Percentiles rank a stretch among this genome's conserved stretches.
Conservation (phyloP, 192 early-diverging fungal species). For the Linnemannia zychae region DNA sequence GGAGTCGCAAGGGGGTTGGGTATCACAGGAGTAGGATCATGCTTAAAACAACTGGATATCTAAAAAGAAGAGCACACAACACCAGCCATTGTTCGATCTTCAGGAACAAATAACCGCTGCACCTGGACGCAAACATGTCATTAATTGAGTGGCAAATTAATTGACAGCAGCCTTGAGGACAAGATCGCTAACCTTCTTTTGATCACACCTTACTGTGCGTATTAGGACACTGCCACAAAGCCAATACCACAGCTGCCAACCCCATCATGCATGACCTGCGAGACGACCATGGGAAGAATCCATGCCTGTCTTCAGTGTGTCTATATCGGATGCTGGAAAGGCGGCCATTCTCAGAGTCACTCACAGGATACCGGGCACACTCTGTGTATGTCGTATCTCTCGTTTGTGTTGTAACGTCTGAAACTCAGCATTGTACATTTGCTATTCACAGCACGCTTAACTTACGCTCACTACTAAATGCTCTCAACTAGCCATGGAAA, state of each 20-base stretch:
- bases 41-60: background rate
- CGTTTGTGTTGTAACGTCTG: background rate
- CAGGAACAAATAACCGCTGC: background rate
- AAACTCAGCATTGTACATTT: background rate
- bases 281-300: conserved; percentile 70
- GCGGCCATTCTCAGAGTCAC: conserved; percentile 68
- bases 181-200: background rate
- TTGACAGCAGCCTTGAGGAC: background rate
- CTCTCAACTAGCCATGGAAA: conserved; percentile 78
- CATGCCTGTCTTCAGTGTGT: conserved; percentile 91
- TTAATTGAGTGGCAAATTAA: background rate
- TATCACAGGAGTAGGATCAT: background rate
- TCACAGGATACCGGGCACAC: conserved; percentile 61
- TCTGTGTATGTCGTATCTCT: conserved; percentile 60
- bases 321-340: conserved; percentile 82
- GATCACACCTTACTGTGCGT: background rate
- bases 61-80: background rate
- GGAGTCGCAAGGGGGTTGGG: background rate
- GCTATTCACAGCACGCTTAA: background rate
- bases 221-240: conserved; percentile 23
- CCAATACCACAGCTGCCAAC: conserved; percentile 62
- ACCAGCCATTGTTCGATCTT: background rate
- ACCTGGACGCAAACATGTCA: background rate
- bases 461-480: background rate
- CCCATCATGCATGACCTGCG: conserved; percentile 69